Base-by-base conservation (phyloP, 805 yeast genomes). In the Wickerhamiella nectarea region DNA sequence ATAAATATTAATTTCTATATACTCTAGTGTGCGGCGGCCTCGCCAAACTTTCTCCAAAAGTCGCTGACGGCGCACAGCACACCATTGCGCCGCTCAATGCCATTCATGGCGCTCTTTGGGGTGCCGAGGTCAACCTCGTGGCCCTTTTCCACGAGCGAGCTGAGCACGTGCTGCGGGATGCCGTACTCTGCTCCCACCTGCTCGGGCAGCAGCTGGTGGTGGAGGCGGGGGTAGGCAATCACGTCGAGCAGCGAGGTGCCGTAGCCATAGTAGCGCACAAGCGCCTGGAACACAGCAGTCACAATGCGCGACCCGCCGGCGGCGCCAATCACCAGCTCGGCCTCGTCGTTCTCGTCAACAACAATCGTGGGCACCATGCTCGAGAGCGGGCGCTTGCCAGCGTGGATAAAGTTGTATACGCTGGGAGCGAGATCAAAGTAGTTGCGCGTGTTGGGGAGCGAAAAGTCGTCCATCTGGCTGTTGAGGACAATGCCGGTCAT, bases 381-480 rank as follows among this genome's bases (percentile, higher is more conserved):
- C 4, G 93, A 80, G 35, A 89, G 65, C 1, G 98, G 97, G 48
- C 97, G 68, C 52, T 79, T 81, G 47, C 62, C 70, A 0, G 95
- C 93, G 37, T 66, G 69, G 21, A 86, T 73, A 55, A 74, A 82
- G 59, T 89, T 89, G 66, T 71, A 82, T 15, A 75, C 65, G 0
- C 95, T 83, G 0, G 98, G 94, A 8, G 75, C 72, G 39, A 89
- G 70, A 20, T 78, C 80, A 61, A 86, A 89, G 12, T 85, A 79
- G 60, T 89, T 89, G 14, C 72, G 66, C 6, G 69, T 64, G 12
- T 72, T 67, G 1, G 91, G 86, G 25, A 74, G 67, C 7, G 94
- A 80, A 56, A 89, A 89, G 58, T 89, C 97, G 60, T 89, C 96
- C 95, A 89, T 87, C 60, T 89, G 85, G 52, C 84, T 76, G 63